Evolutionary conservation across 1,139 yeast genomes (phyloP).

Genomic region (Yamadazyma membranifaciens): DNA sequence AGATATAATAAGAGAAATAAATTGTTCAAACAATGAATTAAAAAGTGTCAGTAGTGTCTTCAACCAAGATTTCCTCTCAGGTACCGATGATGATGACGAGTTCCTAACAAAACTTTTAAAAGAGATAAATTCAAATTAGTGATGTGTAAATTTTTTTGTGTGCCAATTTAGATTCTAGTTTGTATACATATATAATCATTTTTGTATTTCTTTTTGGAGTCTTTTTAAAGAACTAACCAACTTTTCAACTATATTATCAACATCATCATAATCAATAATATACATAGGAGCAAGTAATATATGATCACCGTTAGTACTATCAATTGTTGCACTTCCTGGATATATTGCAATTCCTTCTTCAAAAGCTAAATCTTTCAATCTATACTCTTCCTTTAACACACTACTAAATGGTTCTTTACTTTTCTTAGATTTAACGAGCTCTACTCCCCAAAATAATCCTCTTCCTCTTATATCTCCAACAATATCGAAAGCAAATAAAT

Average conservation of each 20-base stretch:
- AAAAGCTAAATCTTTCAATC: slow-evolving; percentile 32
- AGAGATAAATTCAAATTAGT: no score
- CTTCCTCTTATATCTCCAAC: slow-evolving; percentile 58
- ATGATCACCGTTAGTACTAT: slow-evolving; percentile 50
- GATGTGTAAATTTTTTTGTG: no score
- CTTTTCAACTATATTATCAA: neutral
- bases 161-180: no score
- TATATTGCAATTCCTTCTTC: slow-evolving; percentile 28
- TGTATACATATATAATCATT: no score
- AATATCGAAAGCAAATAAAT: slow-evolving; percentile 27
- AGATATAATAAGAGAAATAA: neutral
- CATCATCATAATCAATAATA: neutral
- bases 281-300: slow-evolving; percentile 27
- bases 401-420: slow-evolving; percentile 47
- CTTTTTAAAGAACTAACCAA: neutral
- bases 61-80: no score
- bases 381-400: slow-evolving; percentile 27
- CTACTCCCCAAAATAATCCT: slow-evolving; percentile 59
- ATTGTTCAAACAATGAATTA: neutral
- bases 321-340: slow-evolving; percentile 25
- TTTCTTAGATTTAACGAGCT: slow-evolving; percentile 47
- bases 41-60: no score
- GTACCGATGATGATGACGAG: no score
- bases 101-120: no score
- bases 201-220: neutral